Evolutionary conservation across 345 rosid species (phyloP).

Genomic region (Combretum micranthum): DNA sequence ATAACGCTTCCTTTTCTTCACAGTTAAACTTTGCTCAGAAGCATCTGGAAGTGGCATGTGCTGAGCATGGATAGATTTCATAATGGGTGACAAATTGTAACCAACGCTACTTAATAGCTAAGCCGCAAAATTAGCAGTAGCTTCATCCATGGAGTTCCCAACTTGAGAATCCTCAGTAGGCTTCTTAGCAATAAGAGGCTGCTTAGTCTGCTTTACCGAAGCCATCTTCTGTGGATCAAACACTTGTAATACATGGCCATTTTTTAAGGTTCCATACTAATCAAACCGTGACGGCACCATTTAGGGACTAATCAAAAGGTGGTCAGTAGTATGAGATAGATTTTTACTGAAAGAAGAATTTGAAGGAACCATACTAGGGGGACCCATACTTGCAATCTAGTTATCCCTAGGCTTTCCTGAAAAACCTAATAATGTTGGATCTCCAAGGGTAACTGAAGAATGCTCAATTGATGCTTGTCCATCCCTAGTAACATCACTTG

Average conservation of each 20-base stretch:
- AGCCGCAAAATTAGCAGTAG: constrained; percentile 26
- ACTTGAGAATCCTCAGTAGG: constrained; percentile 33
- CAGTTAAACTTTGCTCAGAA: constrained; percentile 21
- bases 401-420: constrained; percentile 12
- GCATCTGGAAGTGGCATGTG: constrained; percentile 29
- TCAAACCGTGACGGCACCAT: constrained; percentile 81
- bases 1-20: constrained; percentile 61
- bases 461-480: constrained; percentile 24
- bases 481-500: constrained; percentile 22
- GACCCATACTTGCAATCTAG: constrained; percentile 12
- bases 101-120: constrained; percentile 20
- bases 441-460: constrained; percentile 21
- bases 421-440: constrained; percentile 27
- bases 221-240: constrained; percentile 33
- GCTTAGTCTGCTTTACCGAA: constrained; percentile 33
- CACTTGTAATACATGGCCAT: constrained; percentile 47
- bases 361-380: constrained; percentile 25
- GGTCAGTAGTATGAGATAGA: constrained; percentile 32
- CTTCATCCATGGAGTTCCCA: constrained; percentile 27
- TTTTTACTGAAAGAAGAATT: constrained; percentile 25
- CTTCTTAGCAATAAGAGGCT: constrained; percentile 29
- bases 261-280: constrained; percentile 58
- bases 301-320: constrained; percentile 55
- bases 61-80: constrained; percentile 23
- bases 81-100: constrained; percentile 21